phyloP scores from a whole-genome alignment of 208 protist genomes.

The Angomonas deanei region DNA sequence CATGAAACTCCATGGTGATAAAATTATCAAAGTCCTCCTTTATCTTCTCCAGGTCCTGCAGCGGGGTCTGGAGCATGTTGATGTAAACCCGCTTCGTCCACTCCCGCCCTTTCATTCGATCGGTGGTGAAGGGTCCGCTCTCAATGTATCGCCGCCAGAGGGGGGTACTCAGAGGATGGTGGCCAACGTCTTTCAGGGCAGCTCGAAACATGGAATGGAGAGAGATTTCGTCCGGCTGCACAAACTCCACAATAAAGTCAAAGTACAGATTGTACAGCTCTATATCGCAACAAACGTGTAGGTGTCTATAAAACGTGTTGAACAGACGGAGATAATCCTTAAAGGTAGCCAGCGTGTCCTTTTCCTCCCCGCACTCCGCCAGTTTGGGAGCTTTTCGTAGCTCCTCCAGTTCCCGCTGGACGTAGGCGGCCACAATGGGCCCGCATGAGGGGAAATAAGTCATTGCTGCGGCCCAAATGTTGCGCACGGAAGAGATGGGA shows the following conservation, averaged over 20 bases:
- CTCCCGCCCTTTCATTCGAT: conserved; percentile 31
- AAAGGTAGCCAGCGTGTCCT: conserved; percentile 55
- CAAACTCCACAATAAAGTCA: conserved; percentile 48
- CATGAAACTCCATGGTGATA: conserved; percentile 47
- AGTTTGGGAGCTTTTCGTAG: conserved; percentile 26
- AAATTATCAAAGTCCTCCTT: conserved; percentile 79
- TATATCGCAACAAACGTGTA: conserved; percentile 61
- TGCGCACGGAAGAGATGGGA: conserved; percentile 56
- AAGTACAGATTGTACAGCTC: conserved; percentile 77
- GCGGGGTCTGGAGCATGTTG: conserved; percentile 62
- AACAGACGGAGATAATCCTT: conserved; percentile 57
- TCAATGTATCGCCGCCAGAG: conserved; percentile 69
- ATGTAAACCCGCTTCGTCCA: conserved; percentile 65
- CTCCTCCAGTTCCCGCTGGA: conserved; percentile 52
- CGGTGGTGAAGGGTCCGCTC: conserved; percentile 45
- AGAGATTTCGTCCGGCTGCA: conserved; percentile 48
- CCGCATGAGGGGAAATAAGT: conserved; percentile 71
- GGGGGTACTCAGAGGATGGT: conserved; percentile 58
- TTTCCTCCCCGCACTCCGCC: conserved; percentile 45
- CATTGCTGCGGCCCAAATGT: conserved; percentile 62
- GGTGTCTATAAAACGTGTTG: conserved; percentile 77
- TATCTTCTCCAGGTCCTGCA: conserved; percentile 54
- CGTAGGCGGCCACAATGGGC: conserved; percentile 42
- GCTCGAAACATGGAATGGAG: conserved; percentile 55
- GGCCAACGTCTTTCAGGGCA: conserved; percentile 63